These are phyloP conservation scores for Dendryphion nanum DNA, from an alignment of 2,329 filamentous ascomycete genomes.

Conservation along the genomic window DNA sequence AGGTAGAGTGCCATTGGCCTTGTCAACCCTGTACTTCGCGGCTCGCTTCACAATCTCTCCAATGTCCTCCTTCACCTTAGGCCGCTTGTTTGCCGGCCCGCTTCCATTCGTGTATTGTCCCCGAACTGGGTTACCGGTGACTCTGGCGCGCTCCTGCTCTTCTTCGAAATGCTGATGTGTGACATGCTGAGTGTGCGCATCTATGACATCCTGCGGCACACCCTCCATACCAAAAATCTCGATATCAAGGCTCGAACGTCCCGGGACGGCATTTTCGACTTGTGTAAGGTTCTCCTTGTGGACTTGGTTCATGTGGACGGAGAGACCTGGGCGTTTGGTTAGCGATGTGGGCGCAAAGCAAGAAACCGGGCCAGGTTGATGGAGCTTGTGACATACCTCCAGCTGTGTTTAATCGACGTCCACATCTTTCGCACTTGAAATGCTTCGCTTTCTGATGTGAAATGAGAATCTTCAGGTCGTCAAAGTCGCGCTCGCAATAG, in stretches of 20 bases:
- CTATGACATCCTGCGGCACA: constrained; percentile 80
- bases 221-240: constrained; percentile 99
- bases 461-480: constrained; percentile 93
- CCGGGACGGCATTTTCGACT: constrained; percentile 89
- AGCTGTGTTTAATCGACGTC: constrained; percentile 84
- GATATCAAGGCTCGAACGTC: constrained; percentile 79
- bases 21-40: constrained; percentile 48
- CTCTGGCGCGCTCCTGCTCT: constrained; percentile 76
- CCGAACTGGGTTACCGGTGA: constrained; percentile 79
- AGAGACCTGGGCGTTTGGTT: constrained; percentile 63
- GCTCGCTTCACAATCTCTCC: constrained; percentile 79
- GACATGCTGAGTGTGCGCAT: constrained; percentile 83
- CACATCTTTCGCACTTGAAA: constrained; percentile 94
- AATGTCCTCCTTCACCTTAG: constrained; percentile 67
- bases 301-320: constrained; percentile 96
- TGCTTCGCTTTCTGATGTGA: constrained; percentile 99
- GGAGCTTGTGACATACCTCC: constrained; percentile 63
- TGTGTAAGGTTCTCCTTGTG: constrained; percentile 88
- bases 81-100: constrained; percentile 53
- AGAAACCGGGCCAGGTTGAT: background rate
- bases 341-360: too few species aligned
- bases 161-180: constrained; percentile 81
- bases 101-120: constrained; percentile 40
- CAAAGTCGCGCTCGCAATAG: constrained; percentile 99
- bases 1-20: constrained; percentile 41